Base-by-base conservation (phyloP, 345 rosid species). In the Acer negundo region DNA sequence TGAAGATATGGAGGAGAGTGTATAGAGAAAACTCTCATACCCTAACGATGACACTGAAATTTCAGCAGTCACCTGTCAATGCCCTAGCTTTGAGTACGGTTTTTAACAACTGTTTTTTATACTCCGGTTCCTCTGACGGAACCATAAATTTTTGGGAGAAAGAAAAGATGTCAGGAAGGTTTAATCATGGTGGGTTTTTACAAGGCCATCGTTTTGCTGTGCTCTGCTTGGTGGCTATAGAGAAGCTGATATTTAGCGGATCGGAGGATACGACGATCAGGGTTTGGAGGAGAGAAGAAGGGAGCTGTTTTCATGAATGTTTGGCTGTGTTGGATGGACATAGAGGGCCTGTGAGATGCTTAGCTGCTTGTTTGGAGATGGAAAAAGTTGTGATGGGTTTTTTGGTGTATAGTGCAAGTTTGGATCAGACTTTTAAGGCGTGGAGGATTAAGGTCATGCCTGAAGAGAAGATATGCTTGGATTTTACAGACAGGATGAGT, bases 221-320 rank as follows among this genome's bases (percentile, higher is more conserved):
- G 17, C 83, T 89, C 1, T 85, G 88, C 76, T 61, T 87, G 16
- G 80, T 67, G 3, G 78, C 90, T 0, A 62, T 78, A 11, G 87
- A 83, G 75, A 85, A 76, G 86, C 42, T 89, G 77, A 73, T 85
- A 40, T 84, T 89, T 23, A 89, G 87, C 13, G 88, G 88, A 0
- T 89, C 88, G 0, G 90, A 86, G 83, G 92, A 87, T 26, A 87
- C 87, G 6, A 87, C 88, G 28, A 89, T 87, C 20, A 81, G 86
- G 86, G 81, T 89, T 11, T 89, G 92, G 90, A 85, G 80, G 73
- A 83, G 90, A 67, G 87, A 85, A 68, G 89, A 87, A 77, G 90
- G 90, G 35, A 84, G 90, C 22, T 85, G 81, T 61, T 83, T 84
- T 16, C 92, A 86, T 74, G 90, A 85, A 42, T 89, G 89, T 63